Base-by-base conservation (phyloP, 257 asterid genomes). In the Nicotiana otophora region DNA sequence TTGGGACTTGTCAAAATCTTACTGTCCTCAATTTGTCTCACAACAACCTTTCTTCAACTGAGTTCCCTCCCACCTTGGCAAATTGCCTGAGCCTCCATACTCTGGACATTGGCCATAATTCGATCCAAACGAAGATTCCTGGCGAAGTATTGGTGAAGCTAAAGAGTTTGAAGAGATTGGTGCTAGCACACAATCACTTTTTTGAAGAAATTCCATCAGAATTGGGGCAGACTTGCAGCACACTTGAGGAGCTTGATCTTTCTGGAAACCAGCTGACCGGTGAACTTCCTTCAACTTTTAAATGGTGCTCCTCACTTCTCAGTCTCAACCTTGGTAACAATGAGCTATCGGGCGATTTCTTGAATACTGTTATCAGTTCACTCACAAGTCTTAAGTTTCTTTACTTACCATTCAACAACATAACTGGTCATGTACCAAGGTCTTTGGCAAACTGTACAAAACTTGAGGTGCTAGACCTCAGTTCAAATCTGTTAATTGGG, bases 181-280 rank as follows among this genome's bases (percentile, higher is more conserved):
- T 70, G 53, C 81, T 95, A 72, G 88, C 96, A 15, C 84, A 88
- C 81, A 95, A 92, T 48, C 86, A 64, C 31, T 92, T 95, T 64
- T 85, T 31, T 7, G 97, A 97, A 10, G 92, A 91, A 83, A 92
- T 95, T 85, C 99, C 98, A 5, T 9, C 69, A 0, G 96, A 86
- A 78, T 77, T 95, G 86, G 97, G 89, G 23, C 80, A 57, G 19
- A 64, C 82, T 53, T 95, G 98, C 81, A 86, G 89, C 51, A 85
- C 84, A 26, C 82, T 95, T 6, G 91, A 87, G 86, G 96, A 89
- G 86, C 98, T 95, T 53, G 99, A 95, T 90, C 94, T 95, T 86
- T 92, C 97, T 1, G 82, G 70, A 0, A 95, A 95, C 84, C 79
- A 62, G 83, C 82, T 95, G 66, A 87, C 86, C 1, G 98, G 97